Evolutionary conservation across 345 rosid genomes (phyloP).

Genomic region (sweet orange (Citrus sinensis)): DNA sequence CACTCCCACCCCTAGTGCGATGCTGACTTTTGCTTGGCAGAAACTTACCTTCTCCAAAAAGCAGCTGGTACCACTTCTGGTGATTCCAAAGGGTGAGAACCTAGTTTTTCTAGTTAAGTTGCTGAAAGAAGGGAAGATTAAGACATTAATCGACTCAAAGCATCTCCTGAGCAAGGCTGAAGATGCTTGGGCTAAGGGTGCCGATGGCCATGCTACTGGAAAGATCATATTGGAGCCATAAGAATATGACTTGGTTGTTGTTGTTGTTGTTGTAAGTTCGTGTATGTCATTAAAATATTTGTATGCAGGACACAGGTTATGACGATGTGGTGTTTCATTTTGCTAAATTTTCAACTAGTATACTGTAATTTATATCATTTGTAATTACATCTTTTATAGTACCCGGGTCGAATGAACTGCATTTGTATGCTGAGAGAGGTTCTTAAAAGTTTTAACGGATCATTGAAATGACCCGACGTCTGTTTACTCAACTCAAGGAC

Average conservation of each 20-base stretch:
- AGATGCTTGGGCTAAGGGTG: conserved; percentile 69
- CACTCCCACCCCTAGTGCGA: conserved; percentile 35
- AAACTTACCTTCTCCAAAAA: conserved; percentile 64
- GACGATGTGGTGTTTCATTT: no score
- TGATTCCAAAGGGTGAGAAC: conserved; percentile 43
- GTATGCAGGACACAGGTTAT: no score
- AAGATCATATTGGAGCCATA: conserved; percentile 66
- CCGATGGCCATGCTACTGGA: conserved; percentile 72
- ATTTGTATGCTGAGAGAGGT: no score
- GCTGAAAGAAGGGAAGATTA: conserved; percentile 61
- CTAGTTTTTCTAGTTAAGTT: conserved; percentile 43
- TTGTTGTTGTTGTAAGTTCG: no score
- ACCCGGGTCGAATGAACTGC: no score
- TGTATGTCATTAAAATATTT: neutral
- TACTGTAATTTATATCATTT: no score
- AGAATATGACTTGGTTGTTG: neutral
- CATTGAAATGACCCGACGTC: no score
- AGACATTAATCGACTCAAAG: conserved; percentile 59
- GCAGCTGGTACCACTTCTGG: conserved; percentile 49
- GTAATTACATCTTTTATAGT: no score
- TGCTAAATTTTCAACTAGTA: no score
- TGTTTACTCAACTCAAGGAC: no score
- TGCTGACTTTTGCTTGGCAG: conserved; percentile 43
- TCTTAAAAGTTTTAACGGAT: no score
- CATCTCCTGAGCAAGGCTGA: conserved; percentile 55